Base-by-base conservation (phyloP, 768 basidiomycete species). In the Obba rivulosa region DNA sequence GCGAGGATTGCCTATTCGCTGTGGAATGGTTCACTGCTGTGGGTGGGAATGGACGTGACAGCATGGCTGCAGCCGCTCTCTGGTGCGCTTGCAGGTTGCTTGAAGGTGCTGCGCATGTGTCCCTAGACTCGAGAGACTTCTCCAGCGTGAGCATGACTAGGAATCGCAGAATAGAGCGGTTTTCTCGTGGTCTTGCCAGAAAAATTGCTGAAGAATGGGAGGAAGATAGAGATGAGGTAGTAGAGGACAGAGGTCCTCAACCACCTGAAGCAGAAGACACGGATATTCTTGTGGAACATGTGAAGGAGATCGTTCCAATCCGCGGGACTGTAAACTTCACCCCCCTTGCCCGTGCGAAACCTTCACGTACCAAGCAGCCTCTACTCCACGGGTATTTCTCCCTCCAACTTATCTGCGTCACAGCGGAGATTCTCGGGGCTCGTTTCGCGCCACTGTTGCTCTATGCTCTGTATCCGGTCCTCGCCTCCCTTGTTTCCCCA, bases 51-150 rank as follows among this genome's bases (percentile, higher is more conserved):
- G 73, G 78, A 20, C 68, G 64, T 16, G 73, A 70, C 9, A 63
- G 57, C 9, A 67, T 69, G 21, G 76, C 81, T 16, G 79, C 82
- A 1, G 75, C 86, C 0, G 92, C 92, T 2, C 69, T 94, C 20
- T 97, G 92, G 92, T 87, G 89, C 54, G 85, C 87, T 2, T 78
- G 79, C 50, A 76, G 80, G 23, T 61, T 97, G 0, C 61, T 97
- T 49, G 83, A 89, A 57, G 94, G 95, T 2, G 68, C 85, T 8
- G 72, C 78, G 0, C 67, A 71, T 2, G 58, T 82, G 8, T 71
- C 68, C 16, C 64, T 86, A 8, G 65, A 66, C 20, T 57, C 61
- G 2, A 64, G 61, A 9, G 61, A 59, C 8, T 49, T 41, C n/a
- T 28, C 39, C 36, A 46, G 9, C 13, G 25, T 46, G 35, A n/a